A percentile compares a stretch with the other conserved stretches of the same genome.
These are phyloP conservation scores for Arabidopsis hybrid DNA, from an alignment of 441 rosid genomes.

Conservation along the genomic window DNA sequence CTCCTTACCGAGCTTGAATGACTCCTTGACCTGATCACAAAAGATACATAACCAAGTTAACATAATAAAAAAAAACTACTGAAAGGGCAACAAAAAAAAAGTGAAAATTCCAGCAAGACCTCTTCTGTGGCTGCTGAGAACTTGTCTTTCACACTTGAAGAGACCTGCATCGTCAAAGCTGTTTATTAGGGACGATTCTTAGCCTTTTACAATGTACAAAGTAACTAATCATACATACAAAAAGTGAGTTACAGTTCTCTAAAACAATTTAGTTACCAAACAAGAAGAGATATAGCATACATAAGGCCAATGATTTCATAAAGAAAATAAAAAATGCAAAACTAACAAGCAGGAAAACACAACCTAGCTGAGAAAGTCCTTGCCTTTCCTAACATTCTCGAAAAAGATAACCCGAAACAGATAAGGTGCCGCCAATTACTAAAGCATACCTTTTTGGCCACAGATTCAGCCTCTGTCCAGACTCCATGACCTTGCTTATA, in stretches of 20 bases:
- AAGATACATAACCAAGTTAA: conserved; percentile 5
- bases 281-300: background rate
- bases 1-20: conserved; percentile 62
- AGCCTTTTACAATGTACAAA: conserved; percentile 23
- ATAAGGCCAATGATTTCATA: background rate
- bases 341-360: background rate
- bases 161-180: conserved; percentile 59
- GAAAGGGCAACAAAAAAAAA: conserved; percentile 5
- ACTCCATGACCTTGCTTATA: conserved; percentile 84
- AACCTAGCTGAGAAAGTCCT: background rate
- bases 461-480: conserved; percentile 91
- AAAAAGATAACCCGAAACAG: background rate
- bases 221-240: background rate
- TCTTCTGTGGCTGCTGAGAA: conserved; percentile 84
- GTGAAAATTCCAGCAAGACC: conserved; percentile 51
- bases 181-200: conserved; percentile 12
- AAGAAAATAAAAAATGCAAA: conserved; percentile 20
- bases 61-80: background rate
- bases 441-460: conserved; percentile 77
- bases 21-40: conserved; percentile 73
- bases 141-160: conserved; percentile 78
- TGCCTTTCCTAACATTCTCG: background rate
- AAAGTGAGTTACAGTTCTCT: background rate
- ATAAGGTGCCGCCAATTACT: background rate
- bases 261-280: background rate